Evolutionary conservation across 1,139 yeast species (phyloP), one percentile per base, ranked within the genome.

Genomic region (Geotrichum phurueaensis): DNA sequence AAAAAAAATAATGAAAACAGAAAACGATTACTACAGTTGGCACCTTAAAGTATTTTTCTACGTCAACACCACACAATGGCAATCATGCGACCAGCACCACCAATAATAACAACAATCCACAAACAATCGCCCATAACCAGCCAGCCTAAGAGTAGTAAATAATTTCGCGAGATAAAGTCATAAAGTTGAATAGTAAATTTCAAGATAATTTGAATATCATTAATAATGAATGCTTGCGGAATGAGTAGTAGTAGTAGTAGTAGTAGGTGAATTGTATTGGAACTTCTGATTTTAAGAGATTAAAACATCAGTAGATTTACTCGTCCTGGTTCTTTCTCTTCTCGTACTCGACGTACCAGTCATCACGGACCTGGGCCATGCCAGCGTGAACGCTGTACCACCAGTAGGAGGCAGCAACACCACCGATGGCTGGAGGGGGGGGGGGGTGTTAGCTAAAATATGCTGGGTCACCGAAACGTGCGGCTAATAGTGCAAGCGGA

Each of bases 341-440:
- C 70, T 85, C 84, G 74, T 84, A 84, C 63, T 86, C 81, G 67
- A 89, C 86, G 77, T 92, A 92, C 84, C 84, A 90, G 64, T 84
- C 86, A 75, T 92, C 97, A 82, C 97, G 89, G 73, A 79, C 81
- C 68, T 80, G 81, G 65, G 89, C 86, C 67, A 80, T 69, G 54
- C 86, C 84, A 79, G 82, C 84, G 86, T 91, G 97, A 81, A 76
- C 78, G 47, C 66, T 84, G 82, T 84, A 83, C 89, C 91, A 85
- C 88, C 87, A 87, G 75, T 77, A 78, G 66, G 78, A 75, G 63
- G 84, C 88, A 70, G 81, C 78, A 55, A 72, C 79, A 59, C 80
- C 73, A 65, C 89, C 89, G 56, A 81, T 68, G 64, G 78, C 69
- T 67, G 67, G 39, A 58, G 57, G 62, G 51, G 56, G 18, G 18